Conservation (phyloP, 2,329 filamentous ascomycete genomes). For the Pseudocercospora vitis region DNA sequence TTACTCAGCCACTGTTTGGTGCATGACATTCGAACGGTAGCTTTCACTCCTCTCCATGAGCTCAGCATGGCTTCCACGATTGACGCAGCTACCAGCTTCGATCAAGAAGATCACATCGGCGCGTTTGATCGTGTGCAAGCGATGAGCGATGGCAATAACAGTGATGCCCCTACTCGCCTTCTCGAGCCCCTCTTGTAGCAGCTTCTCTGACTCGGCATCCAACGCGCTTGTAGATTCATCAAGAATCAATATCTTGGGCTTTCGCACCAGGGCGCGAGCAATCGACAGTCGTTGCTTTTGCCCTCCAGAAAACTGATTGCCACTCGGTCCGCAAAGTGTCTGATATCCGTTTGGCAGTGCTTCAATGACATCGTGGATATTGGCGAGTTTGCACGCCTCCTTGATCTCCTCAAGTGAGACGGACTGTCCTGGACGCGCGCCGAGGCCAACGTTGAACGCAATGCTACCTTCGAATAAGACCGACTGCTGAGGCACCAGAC, state of each 20-base stretch:
- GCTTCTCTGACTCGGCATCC: conserved; percentile 45
- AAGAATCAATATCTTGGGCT: conserved; percentile 44
- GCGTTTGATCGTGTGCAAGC: conserved; percentile 43
- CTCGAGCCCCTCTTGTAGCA: conserved; percentile 44
- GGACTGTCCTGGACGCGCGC: conserved; percentile 54
- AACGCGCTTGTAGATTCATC: conserved; percentile 48
- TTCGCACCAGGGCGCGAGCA: conserved; percentile 45
- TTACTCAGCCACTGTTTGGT: conserved; percentile 35
- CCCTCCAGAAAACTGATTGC: conserved; percentile 45
- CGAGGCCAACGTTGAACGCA: conserved; percentile 41
- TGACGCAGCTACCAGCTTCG: conserved; percentile 51
- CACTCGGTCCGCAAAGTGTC: conserved; percentile 51
- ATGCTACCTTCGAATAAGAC: conserved; percentile 50
- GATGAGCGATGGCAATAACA: conserved; percentile 49
- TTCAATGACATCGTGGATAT: conserved; percentile 68
- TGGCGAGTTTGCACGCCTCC: conserved; percentile 65
- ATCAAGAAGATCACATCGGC: conserved; percentile 50
- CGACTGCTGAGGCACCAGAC: conserved; percentile 50
- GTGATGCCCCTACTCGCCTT: conserved; percentile 37
- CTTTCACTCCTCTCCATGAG: conserved; percentile 20
- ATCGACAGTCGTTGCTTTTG: conserved; percentile 47
- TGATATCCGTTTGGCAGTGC: conserved; percentile 65
- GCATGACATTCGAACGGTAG: conserved; percentile 29
- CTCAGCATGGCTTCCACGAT: conserved; percentile 52
- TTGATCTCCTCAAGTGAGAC: conserved; percentile 62